Evolutionary conservation across 257 asterid species (phyloP).

Genomic region (Misopates orontium): DNA sequence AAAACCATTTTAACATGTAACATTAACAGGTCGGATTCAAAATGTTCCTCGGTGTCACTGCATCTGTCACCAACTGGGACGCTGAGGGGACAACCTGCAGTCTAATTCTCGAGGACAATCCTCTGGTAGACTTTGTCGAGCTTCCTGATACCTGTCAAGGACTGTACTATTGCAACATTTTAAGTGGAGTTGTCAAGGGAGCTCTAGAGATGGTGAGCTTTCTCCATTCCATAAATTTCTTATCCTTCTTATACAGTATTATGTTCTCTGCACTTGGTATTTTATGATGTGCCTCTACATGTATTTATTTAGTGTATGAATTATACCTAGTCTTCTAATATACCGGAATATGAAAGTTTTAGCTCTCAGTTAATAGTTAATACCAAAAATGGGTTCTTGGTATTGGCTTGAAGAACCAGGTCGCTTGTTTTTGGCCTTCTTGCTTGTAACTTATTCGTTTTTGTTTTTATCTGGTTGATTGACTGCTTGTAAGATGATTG

Average conservation of each 20-base stretch:
- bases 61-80: conserved; percentile 77
- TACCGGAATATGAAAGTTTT: not conserved
- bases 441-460: not conserved
- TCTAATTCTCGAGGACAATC: conserved; percentile 89
- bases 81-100: conserved; percentile 95
- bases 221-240: conserved; percentile 15
- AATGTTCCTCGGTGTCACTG: conserved; percentile 81
- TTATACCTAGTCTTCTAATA: not conserved
- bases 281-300: not conserved
- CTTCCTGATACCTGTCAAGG: conserved; percentile 99
- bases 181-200: conserved; percentile 93
- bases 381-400: not conserved
- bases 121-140: conserved; percentile 94
- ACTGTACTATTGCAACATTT: conserved; percentile 82
- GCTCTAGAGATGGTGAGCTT: conserved; percentile 93
- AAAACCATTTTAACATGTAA: not conserved
- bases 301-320: not conserved
- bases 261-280: not conserved
- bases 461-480: not conserved
- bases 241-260: not conserved
- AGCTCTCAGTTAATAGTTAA: too few relatives aligned
- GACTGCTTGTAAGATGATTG: conserved; percentile 2
- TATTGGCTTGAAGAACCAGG: not conserved
- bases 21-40: conserved; percentile 67
- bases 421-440: not conserved